A percentile compares a stretch with the other conserved stretches of the same genome.
phyloP scores from a whole-genome alignment of 2,329 filamentous ascomycete genomes.

The Penicillium sp. region DNA sequence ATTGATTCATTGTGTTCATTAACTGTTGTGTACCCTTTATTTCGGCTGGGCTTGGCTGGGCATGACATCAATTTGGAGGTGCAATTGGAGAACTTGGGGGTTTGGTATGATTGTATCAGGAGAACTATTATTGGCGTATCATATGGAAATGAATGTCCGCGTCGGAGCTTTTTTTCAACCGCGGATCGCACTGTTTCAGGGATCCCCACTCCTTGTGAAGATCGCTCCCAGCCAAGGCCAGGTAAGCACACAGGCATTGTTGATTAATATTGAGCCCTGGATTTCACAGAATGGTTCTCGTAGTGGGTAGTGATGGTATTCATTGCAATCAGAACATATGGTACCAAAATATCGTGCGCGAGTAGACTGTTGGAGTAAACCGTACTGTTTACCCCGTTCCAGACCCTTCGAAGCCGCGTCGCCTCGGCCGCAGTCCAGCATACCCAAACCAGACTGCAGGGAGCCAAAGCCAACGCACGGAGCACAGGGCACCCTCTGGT shows the following conservation, averaged over 20 bases:
- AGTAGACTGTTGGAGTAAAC: neutral
- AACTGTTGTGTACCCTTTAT: conserved; percentile 9
- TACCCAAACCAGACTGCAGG: too few species aligned
- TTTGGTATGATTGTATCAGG: neutral
- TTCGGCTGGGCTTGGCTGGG: neutral
- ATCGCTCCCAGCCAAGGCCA: conserved; percentile 17
- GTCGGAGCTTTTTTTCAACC: conserved; percentile 10
- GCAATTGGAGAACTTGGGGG: conserved; percentile 7
- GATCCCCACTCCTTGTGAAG: conserved; percentile 21
- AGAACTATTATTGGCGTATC: conserved; percentile 19
- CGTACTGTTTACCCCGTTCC: neutral
- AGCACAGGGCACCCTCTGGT: neutral
- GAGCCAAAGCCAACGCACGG: neutral
- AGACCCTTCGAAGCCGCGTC: neutral
- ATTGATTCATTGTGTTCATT: neutral
- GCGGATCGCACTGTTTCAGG: conserved; percentile 31
- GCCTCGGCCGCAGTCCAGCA: neutral
- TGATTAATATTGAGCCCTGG: neutral
- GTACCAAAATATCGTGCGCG: too few species aligned
- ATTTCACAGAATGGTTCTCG: neutral
- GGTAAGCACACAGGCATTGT: conserved; percentile 17
- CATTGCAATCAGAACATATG: neutral
- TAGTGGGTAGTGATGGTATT: neutral
- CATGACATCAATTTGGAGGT: conserved; percentile 4
- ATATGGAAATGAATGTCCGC: conserved; percentile 17